Evolutionary conservation across 2,329 filamentous ascomycete species (phyloP), one percentile per base, ranked within the genome.

Genomic region (Neofusicoccum cordaticola): DNA sequence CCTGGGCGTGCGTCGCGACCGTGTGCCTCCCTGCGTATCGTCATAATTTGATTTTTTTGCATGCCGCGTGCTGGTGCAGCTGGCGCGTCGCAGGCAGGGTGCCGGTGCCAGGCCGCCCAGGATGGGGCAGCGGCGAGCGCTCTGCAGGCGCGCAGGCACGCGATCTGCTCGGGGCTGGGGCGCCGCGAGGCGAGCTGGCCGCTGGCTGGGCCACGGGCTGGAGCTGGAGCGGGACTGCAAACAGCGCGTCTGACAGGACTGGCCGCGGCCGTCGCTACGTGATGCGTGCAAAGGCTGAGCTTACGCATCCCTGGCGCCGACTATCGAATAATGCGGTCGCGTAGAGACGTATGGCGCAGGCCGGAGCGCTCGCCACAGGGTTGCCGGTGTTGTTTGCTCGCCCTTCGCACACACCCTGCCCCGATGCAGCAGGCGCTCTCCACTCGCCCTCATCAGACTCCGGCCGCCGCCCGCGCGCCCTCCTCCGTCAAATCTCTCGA

Each of bases 341-440:
- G 53, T 58, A 58, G 45, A 44, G 53, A n/a, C 37, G 52, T 57
- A 57, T 57, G 53, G 53, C 53, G 53, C 53, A 58, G 39, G 52
- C 52, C 52, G 51, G 51, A 41, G 51, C 51, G 51, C 37, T 44
- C 57, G 45, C 57, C 57, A 50, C 57, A 48, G 34, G 53, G 53
- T 45, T 57, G 52, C 52, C 52, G 19, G 53, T 48, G 57, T 48
- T 57, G 39, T 58, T 58, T 58, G 41, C 53, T 58, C 41, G 41
- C 53, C 41, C 53, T 58, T 45, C 39, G 12, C 57, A 13, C 57
- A 19, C 57, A 35, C 17, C 57, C 53, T 50, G 45, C n/a, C 57
- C 57, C 47, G 45, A 62, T 62, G 58, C 58, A 62, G 58, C 47
- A 62, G 58, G 45, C 47, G 45, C 56, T 60, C 56, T 60, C 56